Percentiles rank a stretch among this genome's conserved stretches.
Evolutionary conservation across 768 basidiomycete species (phyloP).

Genomic region (Mycena venus): DNA sequence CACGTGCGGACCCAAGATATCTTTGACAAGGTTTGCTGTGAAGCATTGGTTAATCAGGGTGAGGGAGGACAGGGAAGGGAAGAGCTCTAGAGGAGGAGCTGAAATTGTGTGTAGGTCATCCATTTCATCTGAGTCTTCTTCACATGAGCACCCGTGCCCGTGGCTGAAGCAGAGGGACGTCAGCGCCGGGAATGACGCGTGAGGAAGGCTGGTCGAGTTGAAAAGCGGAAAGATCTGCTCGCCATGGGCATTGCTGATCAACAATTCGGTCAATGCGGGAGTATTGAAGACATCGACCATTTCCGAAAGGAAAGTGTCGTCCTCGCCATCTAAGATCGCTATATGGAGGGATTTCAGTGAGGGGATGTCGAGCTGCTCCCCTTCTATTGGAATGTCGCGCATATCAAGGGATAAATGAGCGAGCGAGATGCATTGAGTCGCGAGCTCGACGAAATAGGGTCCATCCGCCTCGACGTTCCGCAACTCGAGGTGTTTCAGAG

Average conservation of each 20-base stretch:
- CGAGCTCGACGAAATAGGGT: not conserved
- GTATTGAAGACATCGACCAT: not conserved
- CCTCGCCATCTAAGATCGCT: not conserved
- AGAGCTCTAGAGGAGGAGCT: not conserved
- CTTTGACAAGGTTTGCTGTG: not conserved
- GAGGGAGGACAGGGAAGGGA: constrained; percentile 5
- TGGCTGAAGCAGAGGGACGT: not conserved
- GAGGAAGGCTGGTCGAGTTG: not conserved
- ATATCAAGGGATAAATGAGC: not conserved
- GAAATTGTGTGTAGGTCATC: not conserved
- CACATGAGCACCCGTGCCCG: not conserved
- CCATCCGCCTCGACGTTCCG: not conserved
- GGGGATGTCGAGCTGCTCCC: not conserved
- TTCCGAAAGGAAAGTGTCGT: not conserved
- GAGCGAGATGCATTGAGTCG: not conserved
- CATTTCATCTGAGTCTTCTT: not conserved
- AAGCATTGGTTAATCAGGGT: constrained; percentile 10
- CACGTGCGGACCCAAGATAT: not conserved
- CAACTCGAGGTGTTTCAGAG: not conserved
- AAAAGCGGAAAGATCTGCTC: not conserved
- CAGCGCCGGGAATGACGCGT: not conserved
- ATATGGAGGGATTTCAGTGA: not conserved
- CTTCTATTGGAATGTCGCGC: too few relatives aligned
- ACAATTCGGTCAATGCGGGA: not conserved
- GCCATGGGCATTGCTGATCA: not conserved